Percentiles rank a stretch among this genome's conserved stretches.
Evolutionary conservation across 2,329 filamentous ascomycete species (phyloP).

Genomic region (Emergomyces orientalis): DNA sequence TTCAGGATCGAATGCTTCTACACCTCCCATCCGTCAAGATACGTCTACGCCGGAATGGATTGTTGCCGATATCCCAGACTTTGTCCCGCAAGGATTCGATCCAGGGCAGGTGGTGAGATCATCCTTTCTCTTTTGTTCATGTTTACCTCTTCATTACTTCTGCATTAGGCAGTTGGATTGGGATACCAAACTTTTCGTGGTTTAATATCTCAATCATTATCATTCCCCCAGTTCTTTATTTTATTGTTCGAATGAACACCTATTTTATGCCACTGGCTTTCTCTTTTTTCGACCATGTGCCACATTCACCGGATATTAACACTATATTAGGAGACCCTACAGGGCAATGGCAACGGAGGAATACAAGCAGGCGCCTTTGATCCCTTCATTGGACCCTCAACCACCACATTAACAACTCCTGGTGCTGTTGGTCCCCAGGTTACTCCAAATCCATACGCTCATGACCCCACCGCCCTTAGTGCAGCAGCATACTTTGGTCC

Average conservation of each 20-base stretch:
- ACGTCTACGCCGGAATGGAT: conserved; percentile 36
- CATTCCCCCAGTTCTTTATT: not conserved
- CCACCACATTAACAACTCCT: conserved; percentile 45
- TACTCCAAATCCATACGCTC: conserved; percentile 66
- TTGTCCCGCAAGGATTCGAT: conserved; percentile 46
- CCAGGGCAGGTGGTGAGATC: conserved; percentile 33
- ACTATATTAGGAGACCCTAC: conserved; percentile 25
- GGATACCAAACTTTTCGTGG: not conserved
- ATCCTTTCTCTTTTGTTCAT: not conserved
- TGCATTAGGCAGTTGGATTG: not conserved
- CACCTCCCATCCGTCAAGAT: conserved; percentile 34
- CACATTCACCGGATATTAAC: not conserved
- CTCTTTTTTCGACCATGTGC: not conserved
- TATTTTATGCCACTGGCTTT: not conserved
- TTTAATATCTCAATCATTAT: not conserved
- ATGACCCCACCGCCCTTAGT: conserved; percentile 54
- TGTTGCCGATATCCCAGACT: conserved; percentile 38
- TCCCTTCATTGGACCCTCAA: conserved; percentile 51
- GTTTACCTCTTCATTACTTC: not conserved
- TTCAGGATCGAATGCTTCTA: conserved; percentile 35
- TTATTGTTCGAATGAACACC: not conserved
- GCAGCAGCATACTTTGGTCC: conserved; percentile 58
- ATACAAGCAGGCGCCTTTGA: conserved; percentile 50
- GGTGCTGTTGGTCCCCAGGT: conserved; percentile 34
- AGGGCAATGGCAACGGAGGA: conserved; percentile 42